Evolutionary conservation across 179 eudicot genomes (phyloP).

Genomic region (Heliamphora pulchella): DNA sequence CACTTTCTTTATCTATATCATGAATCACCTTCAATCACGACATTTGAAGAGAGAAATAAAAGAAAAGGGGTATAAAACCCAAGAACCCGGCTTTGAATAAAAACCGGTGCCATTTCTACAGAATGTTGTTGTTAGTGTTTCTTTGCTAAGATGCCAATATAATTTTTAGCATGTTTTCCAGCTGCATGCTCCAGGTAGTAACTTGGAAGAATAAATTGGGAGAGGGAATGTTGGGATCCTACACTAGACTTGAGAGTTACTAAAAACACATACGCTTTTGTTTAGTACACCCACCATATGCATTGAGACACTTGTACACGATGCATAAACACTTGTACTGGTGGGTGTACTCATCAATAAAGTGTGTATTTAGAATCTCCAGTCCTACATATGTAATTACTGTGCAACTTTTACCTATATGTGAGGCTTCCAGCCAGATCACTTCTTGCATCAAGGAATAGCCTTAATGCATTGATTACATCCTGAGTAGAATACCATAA

Average conservation of each 20-base stretch:
- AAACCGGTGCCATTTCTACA: not conserved
- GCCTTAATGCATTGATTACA: constrained; percentile 56
- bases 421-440: constrained; percentile 65
- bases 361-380: no score
- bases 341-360: no score
- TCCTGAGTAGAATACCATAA: constrained; percentile 78
- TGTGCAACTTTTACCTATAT: constrained; percentile 47
- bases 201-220: not conserved
- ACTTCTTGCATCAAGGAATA: constrained; percentile 70
- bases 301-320: no score
- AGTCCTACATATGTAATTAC: not conserved
- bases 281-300: no score
- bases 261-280: no score
- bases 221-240: not conserved
- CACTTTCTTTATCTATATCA: no score
- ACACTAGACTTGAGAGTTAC: no score
- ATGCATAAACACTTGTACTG: no score
- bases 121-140: not conserved
- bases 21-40: no score
- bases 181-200: not conserved
- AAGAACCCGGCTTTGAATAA: not conserved
- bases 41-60: not conserved
- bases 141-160: not conserved
- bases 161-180: not conserved
- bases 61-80: not conserved